Base-by-base conservation (phyloP, 352 stramenopile genomes). In the Peronospora tabacina region DNA sequence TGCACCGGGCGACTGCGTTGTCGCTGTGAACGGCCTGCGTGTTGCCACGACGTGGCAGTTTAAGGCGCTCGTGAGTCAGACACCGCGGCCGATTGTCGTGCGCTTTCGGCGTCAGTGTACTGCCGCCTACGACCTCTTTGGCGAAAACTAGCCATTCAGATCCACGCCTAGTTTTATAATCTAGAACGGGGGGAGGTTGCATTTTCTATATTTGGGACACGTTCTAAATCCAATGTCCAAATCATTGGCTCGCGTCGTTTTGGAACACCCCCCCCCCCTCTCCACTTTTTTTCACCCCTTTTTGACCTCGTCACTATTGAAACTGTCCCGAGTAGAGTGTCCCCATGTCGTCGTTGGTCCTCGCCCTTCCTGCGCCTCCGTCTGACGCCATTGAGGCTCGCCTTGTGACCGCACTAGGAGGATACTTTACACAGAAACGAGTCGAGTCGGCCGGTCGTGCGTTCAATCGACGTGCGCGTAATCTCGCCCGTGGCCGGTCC, bases 11-110 rank as follows among this genome's bases (percentile, higher is more conserved):
- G 82, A 93, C 57, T 65, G 55, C 29, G 87, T 93, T 49, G 50
- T 91, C 6, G 68, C 75, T 8, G 82, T 91, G 36, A 85, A 80
- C 35, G 82, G 82, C 11, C 52, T 83, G 39, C 64, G 42, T 6
- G 68, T 93, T 30, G 66, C 52, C 33, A 87, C 68, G 46, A 90
- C 81, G 30, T 71, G 63, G 11, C 79, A 89, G 52, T 93, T 93
- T 40, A 79, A 76, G 24, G 63, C 75, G 15, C 68, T 90, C 33
- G 81, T 93, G 32, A 70, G 59, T 24, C 61, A 59, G 15, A 69
- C 63, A 8, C 60, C 73, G 12, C 74, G 82, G 1, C 82, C 82
- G 3, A 49, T 90, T 16, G 77, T 89, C 16, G 50, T 93, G 41
- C 82, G 80, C 12, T 87, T 93, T 24, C 65, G 72, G 15, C 68